Evolutionary conservation across 202 grass and related monocot genomes (phyloP).

Genomic region (Eragrostis tef): DNA sequence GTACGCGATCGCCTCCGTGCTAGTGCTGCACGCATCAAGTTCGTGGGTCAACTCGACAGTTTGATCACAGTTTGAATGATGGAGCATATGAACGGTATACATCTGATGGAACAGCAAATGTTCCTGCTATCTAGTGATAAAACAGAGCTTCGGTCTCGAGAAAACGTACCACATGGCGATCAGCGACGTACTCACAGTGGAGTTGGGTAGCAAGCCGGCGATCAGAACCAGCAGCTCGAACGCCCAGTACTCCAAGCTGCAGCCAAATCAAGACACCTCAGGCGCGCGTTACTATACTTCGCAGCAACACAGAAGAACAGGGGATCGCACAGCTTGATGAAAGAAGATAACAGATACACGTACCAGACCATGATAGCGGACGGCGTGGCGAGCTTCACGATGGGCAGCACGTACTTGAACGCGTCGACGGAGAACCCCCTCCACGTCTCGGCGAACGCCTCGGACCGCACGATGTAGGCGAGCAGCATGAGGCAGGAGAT

Average conservation of each 20-base stretch:
- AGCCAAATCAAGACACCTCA: not conserved
- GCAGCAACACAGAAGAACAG: too few species aligned
- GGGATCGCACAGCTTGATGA: too few species aligned
- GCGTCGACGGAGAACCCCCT: conserved; percentile 67
- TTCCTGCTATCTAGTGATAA: not conserved
- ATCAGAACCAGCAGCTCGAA: conserved; percentile 87
- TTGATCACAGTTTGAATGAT: not conserved
- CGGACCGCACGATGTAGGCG: conserved; percentile 53
- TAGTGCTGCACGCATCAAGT: conserved; percentile 49
- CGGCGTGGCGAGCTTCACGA: conserved; percentile 72
- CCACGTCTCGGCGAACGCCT: conserved; percentile 63
- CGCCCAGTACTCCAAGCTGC: conserved; percentile 90
- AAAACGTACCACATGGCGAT: conserved; percentile 83
- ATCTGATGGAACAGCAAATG: not conserved
- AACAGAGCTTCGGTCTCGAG: not conserved
- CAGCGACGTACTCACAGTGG: conserved; percentile 81
- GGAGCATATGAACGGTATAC: too few species aligned
- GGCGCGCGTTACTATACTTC: too few species aligned
- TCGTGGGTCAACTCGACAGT: not conserved
- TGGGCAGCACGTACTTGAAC: conserved; percentile 63
- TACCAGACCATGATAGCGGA: conserved; percentile 95
- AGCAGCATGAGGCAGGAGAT: conserved; percentile 66
- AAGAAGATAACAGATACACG: too few species aligned
- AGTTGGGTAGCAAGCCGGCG: conserved; percentile 82
- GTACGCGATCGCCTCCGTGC: conserved; percentile 78